Percentiles rank a stretch among this genome's conserved stretches.
phyloP scores from a whole-genome alignment of 2,329 filamentous ascomycete genomes.

The Penicillium corylophilum region DNA sequence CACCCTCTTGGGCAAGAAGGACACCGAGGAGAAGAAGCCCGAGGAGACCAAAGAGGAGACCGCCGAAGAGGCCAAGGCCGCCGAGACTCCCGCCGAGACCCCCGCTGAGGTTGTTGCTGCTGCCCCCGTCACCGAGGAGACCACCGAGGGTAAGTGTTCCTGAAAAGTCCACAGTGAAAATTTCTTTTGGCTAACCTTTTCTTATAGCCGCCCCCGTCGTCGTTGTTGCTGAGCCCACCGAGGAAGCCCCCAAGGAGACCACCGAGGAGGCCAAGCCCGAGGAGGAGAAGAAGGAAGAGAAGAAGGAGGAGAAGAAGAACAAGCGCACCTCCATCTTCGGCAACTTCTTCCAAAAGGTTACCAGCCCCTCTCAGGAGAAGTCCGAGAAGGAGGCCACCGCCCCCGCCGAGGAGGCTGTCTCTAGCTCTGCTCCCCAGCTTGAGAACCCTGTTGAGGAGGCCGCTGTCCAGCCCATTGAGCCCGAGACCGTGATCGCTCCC shows the following conservation, averaged over 20 bases:
- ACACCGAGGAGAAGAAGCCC: conserved; percentile 45
- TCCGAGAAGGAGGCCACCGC: conserved; percentile 50
- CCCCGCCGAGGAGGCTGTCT: conserved; percentile 47
- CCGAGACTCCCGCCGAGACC: conserved; percentile 35
- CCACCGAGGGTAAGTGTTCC: conserved; percentile 25
- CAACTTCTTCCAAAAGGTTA: conserved; percentile 70
- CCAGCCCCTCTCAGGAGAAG: conserved; percentile 47
- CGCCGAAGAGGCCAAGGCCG: conserved; percentile 43
- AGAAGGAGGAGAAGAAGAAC: conserved; percentile 52
- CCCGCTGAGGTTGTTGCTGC: conserved; percentile 29
- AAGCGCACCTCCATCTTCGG: conserved; percentile 87
- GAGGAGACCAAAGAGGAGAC: conserved; percentile 44
- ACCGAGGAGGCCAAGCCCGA: conserved; percentile 17
- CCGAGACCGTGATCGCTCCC: conserved; percentile 47
- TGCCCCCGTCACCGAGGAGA: conserved; percentile 11
- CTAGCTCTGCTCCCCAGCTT: conserved; percentile 51
- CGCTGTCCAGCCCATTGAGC: conserved; percentile 38
- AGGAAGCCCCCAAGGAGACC: conserved; percentile 52
- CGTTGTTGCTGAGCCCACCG: conserved; percentile 48
- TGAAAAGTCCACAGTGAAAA: conserved; percentile 27
- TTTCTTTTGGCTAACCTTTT: conserved; percentile 9
- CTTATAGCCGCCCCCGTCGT: conserved; percentile 35
- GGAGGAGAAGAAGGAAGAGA: conserved; percentile 38
- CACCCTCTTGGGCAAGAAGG: conserved; percentile 61
- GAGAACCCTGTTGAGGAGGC: conserved; percentile 45